A percentile compares a stretch with the other conserved stretches of the same genome.
Conservation (phyloP, 2,329 filamentous ascomycete species). For the Leptographium galeiforme region DNA sequence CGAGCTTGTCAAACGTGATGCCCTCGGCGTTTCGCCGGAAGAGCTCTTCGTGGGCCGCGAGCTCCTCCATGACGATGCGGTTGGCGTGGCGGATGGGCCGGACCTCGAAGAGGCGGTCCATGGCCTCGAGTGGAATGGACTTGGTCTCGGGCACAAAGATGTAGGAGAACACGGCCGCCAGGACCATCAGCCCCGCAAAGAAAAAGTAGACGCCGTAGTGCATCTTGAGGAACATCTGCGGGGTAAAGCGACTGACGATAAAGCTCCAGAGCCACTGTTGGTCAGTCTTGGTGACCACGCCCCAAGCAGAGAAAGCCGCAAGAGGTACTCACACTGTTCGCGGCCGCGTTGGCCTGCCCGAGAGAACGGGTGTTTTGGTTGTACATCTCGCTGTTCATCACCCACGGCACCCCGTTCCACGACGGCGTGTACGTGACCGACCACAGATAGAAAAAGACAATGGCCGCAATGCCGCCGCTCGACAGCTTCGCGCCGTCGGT, state of each 20-base stretch:
- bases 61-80: conserved; percentile 27
- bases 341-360: conserved; percentile 58
- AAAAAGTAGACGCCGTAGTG: conserved; percentile 57
- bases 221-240: conserved; percentile 47
- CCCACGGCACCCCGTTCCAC: conserved; percentile 66
- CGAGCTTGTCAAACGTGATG: neutral
- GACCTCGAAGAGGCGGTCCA: conserved; percentile 46
- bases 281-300: neutral
- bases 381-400: conserved; percentile 65
- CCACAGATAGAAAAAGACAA: conserved; percentile 65
- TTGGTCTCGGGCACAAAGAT: conserved; percentile 56
- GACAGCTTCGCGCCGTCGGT: conserved; percentile 16
- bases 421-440: conserved; percentile 58
- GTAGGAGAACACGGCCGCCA: conserved; percentile 44
- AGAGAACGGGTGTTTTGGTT: conserved; percentile 55
- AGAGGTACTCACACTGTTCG: conserved; percentile 35
- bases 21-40: neutral
- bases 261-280: conserved; percentile 55
- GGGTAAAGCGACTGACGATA: conserved; percentile 53
- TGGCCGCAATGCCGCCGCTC: conserved; percentile 39
- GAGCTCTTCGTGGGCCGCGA: conserved; percentile 12
- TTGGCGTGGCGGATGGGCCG: conserved; percentile 33
- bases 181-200: conserved; percentile 50
- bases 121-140: conserved; percentile 48
- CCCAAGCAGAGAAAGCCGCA: neutral